Evolutionary conservation across 1,284 basidiomycete genomes (phyloP).

Genomic region (Cryptococcus neoformans): DNA sequence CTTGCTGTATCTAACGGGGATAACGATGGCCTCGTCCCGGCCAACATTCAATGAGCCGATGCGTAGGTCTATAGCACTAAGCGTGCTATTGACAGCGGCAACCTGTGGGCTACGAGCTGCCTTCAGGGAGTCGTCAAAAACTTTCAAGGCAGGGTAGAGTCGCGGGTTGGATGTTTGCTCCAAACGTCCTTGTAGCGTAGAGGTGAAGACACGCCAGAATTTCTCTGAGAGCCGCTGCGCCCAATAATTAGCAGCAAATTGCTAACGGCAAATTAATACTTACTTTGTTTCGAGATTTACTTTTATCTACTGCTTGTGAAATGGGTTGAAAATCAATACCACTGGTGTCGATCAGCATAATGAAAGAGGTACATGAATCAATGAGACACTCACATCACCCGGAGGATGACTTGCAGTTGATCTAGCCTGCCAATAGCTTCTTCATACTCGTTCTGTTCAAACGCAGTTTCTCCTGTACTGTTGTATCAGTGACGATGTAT

Average conservation of each 20-base stretch:
- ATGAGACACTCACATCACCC: conserved; percentile 46
- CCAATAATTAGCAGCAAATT: conserved; percentile 7
- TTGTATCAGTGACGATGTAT: conserved; percentile 47
- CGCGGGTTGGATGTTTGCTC: not conserved
- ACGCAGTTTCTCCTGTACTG: conserved; percentile 36
- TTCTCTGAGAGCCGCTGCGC: conserved; percentile 58
- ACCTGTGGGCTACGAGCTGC: conserved; percentile 60
- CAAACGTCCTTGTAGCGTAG: conserved; percentile 53
- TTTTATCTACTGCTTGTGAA: conserved; percentile 36
- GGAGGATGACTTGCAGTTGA: conserved; percentile 64
- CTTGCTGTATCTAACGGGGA: conserved; percentile 76
- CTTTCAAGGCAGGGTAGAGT: not conserved
- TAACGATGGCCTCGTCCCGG: conserved; percentile 62
- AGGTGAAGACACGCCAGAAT: conserved; percentile 59
- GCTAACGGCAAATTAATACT: conserved; percentile 1
- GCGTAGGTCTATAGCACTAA: conserved; percentile 62
- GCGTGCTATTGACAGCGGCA: conserved; percentile 64
- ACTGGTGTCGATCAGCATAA: conserved; percentile 10
- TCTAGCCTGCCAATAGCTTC: conserved; percentile 63
- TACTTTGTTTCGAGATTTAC: conserved; percentile 28
- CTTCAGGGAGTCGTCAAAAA: not conserved
- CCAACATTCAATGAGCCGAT: conserved; percentile 68
- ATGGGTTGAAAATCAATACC: conserved; percentile 37
- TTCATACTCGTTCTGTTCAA: conserved; percentile 59
- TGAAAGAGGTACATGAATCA: not conserved